Evolutionary conservation across 192 early-diverging fungal genomes (phyloP), one percentile per base, ranked within the genome.

Genomic region (Gamsiella multidivaricata): DNA sequence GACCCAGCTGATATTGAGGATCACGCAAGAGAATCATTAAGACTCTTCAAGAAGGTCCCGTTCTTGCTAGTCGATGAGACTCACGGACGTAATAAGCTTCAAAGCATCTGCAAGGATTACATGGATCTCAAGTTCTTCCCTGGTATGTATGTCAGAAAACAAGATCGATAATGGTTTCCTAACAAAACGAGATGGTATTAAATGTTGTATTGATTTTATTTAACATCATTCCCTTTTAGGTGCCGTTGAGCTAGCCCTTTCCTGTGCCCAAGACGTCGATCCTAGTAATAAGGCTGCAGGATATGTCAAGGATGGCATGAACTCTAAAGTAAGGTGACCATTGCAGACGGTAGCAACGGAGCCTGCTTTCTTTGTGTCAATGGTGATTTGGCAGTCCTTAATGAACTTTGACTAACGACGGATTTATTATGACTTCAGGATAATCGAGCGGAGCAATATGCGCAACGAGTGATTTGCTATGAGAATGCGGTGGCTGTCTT

Each of bases 231-330:
- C 34, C 17, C 54, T 80, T 39, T 45, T 61, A 57, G 84, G 85
- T 1, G 86, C 84, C 25, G 84, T 82, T 29, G 73, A 87, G 28
- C 58, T 90, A 54, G 81, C 89, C 2, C 68, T 91, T 53, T 80
- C 81, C 0, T 89, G 87, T 34, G 89, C 89, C 3, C 67, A 68
- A 52, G 86, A 84, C 47, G 67, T 82, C 4, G 90, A 91, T 46
- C 88, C 89, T 2, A 64, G 69, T 14, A 83, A 90, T 70, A 73
- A 80, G n/a, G 88, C 87, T 0, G 29, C 84, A 26, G 79, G 81
- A 14, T 91, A 81, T 68, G 86, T 85, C 80, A 67, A 80, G 54
- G 88, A 89, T 31, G 84, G 85, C 0, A 83, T 74, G 43, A 88
- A 85, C 23, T 84, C 75, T 9, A 73, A 72, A 46, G 89, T 60